Base-by-base conservation (phyloP, 352 stramenopile species). In the Phytopythium sindhum region DNA sequence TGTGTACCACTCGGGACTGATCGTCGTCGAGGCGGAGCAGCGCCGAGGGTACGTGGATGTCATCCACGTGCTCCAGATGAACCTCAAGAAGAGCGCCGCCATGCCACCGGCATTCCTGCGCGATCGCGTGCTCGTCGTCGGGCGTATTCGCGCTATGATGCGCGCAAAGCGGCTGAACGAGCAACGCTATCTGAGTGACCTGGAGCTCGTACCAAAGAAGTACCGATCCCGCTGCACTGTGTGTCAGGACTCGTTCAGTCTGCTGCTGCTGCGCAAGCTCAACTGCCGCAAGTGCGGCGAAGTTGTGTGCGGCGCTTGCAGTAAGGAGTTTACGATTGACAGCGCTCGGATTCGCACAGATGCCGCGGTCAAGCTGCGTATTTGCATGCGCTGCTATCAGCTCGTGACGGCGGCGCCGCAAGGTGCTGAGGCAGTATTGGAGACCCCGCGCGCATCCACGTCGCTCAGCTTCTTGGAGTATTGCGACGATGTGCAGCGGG, bases 271-370 rank as follows among this genome's bases (percentile, higher is more conserved):
- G 50, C 80, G 84, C 61, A 96, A 96, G 59, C 72, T 93, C 57
- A 92, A 90, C 63, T 96, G 87, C 64, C 80, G 87, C 39, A 96
- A 96, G 66, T 96, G 87, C 54, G 87, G 87, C 4, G 86, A 96
- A 70, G 87, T 96, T 14, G 86, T 96, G 14, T 96, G 87, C 54
- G 86, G 84, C n/a, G 82, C 83, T 0, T 96, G 87, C 54, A 90
- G 78, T 73, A 96, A 91, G 56, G 84, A 90, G 33, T 96, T 91
- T 50, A 62, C 70, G 9, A 80, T 80, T 72, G 85, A 92, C 72
- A 77, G 77, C 69, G 24, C 56, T n/a, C 56, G 29, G 24, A 53
- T 61, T 26, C 65, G 67, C 26, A 50, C 64, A 15, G 70, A 77
- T 9, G 76, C 86, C 57, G 77, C 83, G 12, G 75, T 88, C 57